phyloP scores from a whole-genome alignment of 768 basidiomycete genomes.

The Termitomyces sp. region DNA sequence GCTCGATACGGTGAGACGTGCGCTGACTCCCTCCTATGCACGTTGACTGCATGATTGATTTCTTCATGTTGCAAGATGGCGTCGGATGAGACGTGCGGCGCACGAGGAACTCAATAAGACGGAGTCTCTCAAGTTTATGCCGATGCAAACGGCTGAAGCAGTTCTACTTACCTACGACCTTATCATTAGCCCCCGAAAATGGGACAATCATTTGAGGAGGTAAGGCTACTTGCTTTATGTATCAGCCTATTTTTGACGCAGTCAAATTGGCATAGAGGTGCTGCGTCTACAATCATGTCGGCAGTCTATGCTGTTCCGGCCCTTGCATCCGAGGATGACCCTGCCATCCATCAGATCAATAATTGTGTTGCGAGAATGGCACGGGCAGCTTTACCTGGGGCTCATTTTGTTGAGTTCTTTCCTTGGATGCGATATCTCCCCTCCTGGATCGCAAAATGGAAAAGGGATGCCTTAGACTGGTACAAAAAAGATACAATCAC shows the following conservation, averaged over 20 bases:
- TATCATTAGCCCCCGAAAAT: slow-evolving; percentile 15
- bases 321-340: not conserved
- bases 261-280: not conserved
- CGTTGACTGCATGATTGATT: not conserved
- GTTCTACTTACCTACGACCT: slow-evolving; percentile 23
- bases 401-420: not conserved
- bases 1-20: not conserved
- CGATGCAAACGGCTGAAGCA: slow-evolving; percentile 24
- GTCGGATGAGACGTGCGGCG: slow-evolving; percentile 15
- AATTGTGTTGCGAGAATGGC: not conserved
- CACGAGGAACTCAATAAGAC: slow-evolving; percentile 27
- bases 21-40: not conserved
- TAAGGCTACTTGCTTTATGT: not conserved
- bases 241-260: not conserved
- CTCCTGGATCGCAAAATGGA: not conserved
- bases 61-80: not conserved
- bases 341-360: not conserved
- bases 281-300: not conserved
- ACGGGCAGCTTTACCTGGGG: slow-evolving; percentile 19
- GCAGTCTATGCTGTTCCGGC: not conserved
- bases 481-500: not conserved
- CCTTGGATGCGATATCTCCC: not conserved
- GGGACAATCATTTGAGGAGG: not conserved
- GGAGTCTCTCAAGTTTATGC: slow-evolving; percentile 16
- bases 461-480: not conserved